A percentile compares a stretch with the other conserved stretches of the same genome.
These are phyloP conservation scores for Psilocybe cubensis DNA, from an alignment of 768 basidiomycete genomes.

Conservation along the genomic window DNA sequence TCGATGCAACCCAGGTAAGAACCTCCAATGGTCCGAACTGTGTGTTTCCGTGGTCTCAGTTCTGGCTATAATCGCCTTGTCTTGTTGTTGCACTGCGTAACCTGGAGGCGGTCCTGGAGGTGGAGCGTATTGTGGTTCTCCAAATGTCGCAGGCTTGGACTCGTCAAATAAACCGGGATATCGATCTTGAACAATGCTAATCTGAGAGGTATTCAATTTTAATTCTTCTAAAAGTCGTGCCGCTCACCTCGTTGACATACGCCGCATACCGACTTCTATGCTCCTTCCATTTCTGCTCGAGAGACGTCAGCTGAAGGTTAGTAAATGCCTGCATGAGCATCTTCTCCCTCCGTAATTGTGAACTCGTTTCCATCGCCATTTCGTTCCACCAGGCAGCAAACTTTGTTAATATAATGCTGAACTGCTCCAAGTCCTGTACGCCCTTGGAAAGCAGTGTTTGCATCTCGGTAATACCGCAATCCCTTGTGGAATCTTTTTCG, in stretches of 20 bases:
- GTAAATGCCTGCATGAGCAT: neutral
- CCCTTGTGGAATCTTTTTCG: constrained; percentile 4
- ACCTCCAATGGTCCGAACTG: neutral
- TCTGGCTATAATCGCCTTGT: no score
- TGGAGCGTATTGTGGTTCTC: neutral
- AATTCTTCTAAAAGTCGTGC: neutral
- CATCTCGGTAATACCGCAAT: constrained; percentile 4
- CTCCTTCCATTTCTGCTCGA: constrained; percentile 18
- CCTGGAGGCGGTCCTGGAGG: neutral
- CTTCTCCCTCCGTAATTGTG: constrained; percentile 13
- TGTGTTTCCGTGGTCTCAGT: neutral
- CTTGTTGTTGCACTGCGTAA: neutral
- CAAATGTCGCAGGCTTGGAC: neutral
- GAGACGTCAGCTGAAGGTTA: constrained; percentile 5
- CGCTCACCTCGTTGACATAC: constrained; percentile 19
- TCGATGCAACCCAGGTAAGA: neutral
- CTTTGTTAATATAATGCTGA: constrained; percentile 15
- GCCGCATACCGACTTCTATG: constrained; percentile 17
- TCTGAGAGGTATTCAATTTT: constrained; percentile 4
- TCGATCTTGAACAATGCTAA: constrained; percentile 15
- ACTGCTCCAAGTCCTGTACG: constrained; percentile 18
- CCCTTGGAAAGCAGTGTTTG: constrained; percentile 14
- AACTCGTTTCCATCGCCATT: constrained; percentile 18
- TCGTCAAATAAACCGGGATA: constrained; percentile 14
- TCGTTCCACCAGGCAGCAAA: constrained; percentile 22